A percentile compares a stretch with the other conserved stretches of the same genome.
phyloP scores from a whole-genome alignment of 2,329 filamentous ascomycete species.

The Neofusicoccum cordaticola region DNA sequence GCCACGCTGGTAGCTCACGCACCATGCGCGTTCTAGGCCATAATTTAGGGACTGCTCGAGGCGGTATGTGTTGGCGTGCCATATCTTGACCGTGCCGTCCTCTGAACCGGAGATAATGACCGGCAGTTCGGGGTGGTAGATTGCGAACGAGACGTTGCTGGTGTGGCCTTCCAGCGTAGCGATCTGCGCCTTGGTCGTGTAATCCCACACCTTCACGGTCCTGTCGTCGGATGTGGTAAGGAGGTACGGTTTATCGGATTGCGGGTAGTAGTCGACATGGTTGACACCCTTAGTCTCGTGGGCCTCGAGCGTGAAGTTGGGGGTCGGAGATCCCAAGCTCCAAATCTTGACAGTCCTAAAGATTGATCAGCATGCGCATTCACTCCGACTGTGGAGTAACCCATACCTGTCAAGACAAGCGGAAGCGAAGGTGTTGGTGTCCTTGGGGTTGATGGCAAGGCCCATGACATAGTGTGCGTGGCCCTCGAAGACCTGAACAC shows the following conservation, averaged over 20 bases:
- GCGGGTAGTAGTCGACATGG: slow-evolving; percentile 83
- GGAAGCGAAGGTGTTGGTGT: slow-evolving; percentile 76
- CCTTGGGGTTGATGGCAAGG: slow-evolving; percentile 91
- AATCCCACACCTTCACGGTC: slow-evolving; percentile 98
- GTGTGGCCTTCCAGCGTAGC: slow-evolving; percentile 96
- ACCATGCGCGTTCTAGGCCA: slow-evolving; percentile 94
- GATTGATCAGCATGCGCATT: background rate
- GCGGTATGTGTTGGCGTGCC: slow-evolving; percentile 97
- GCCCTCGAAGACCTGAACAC: slow-evolving; percentile 93
- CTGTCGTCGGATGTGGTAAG: slow-evolving; percentile 95
- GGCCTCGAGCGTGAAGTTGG: slow-evolving; percentile 95
- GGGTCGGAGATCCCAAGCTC: slow-evolving; percentile 88
- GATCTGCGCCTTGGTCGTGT: slow-evolving; percentile 96
- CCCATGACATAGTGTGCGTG: slow-evolving; percentile 98
- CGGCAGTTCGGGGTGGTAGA: slow-evolving; percentile 94
- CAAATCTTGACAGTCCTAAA: slow-evolving; percentile 91
- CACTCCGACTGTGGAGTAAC: background rate
- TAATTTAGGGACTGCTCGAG: slow-evolving; percentile 96
- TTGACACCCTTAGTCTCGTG: slow-evolving; percentile 98
- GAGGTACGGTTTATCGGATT: slow-evolving; percentile 74
- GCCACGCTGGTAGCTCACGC: slow-evolving; percentile 90
- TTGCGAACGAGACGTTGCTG: slow-evolving; percentile 96
- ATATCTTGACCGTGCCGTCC: slow-evolving; percentile 95
- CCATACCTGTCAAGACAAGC: slow-evolving; percentile 72
- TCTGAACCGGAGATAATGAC: slow-evolving; percentile 98